Evolutionary conservation across 2,329 filamentous ascomycete species (phyloP).

Genomic region (Penicillium sp.): DNA sequence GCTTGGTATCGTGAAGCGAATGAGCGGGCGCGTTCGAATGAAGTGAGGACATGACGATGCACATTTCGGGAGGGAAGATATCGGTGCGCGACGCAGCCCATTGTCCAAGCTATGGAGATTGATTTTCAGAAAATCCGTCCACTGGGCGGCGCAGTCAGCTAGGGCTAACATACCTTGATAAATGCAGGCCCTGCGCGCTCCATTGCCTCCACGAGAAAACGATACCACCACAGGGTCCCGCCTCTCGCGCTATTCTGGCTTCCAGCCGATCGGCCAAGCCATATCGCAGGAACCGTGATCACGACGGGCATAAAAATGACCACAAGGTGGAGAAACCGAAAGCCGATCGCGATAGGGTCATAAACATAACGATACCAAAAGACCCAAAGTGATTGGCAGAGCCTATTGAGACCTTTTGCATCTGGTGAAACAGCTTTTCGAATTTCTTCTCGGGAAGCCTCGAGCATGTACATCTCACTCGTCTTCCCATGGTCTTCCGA

Average conservation of each 20-base stretch:
- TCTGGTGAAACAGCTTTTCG: constrained; percentile 64
- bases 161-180: constrained; percentile 68
- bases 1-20: constrained; percentile 73
- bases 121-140: neutral
- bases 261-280: constrained; percentile 65
- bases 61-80: constrained; percentile 92
- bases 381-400: constrained; percentile 60
- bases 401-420: constrained; percentile 57
- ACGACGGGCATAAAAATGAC: constrained; percentile 91
- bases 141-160: no score
- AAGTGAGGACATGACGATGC: constrained; percentile 85
- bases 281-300: constrained; percentile 72
- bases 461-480: constrained; percentile 80
- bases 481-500: constrained; percentile 58
- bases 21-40: constrained; percentile 95
- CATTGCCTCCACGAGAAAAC: constrained; percentile 82
- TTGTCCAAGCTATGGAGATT: constrained; percentile 69
- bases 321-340: constrained; percentile 83
- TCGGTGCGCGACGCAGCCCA: constrained; percentile 96
- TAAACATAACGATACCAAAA: constrained; percentile 60
- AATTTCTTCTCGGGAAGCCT: constrained; percentile 75
- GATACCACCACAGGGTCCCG: constrained; percentile 93
- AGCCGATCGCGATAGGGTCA: constrained; percentile 81
- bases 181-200: constrained; percentile 91
- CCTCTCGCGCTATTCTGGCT: constrained; percentile 69